A percentile compares a stretch with the other conserved stretches of the same genome.
Conservation (phyloP, 2,329 filamentous ascomycete species). For the Metarhizium album region DNA sequence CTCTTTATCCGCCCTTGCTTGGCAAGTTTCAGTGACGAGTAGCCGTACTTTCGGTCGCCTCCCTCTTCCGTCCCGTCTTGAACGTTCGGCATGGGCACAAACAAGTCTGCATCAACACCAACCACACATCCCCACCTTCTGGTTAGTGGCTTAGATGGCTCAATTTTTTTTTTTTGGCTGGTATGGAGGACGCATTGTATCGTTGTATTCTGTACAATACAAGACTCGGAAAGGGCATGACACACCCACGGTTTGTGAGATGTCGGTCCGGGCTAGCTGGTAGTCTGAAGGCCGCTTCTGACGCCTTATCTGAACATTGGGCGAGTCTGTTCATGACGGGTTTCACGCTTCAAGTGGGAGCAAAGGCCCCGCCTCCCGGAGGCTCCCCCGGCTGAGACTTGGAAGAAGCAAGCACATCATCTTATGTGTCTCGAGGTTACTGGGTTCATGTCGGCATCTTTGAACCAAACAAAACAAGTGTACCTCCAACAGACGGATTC, state of each 20-base stretch:
- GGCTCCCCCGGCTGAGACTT: not conserved
- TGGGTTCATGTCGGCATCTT: too few relatives aligned
- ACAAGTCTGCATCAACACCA: not conserved
- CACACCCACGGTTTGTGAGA: not conserved
- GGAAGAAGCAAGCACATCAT: not conserved
- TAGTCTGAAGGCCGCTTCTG: not conserved
- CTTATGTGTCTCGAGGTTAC: too few relatives aligned
- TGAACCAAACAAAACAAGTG: too few relatives aligned
- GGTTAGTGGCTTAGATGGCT: not conserved
- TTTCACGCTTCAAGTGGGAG: not conserved
- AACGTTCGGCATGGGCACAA: not conserved
- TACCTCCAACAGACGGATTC: too few relatives aligned
- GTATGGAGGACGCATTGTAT: too few relatives aligned
- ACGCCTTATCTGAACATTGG: not conserved
- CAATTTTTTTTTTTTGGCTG: too few relatives aligned
- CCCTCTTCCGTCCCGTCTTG: not conserved
- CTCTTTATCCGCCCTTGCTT: not conserved
- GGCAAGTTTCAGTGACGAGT: not conserved
- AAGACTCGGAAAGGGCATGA: not conserved
- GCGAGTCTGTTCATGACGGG: not conserved
- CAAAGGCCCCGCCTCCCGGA: not conserved
- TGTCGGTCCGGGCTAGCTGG: not conserved
- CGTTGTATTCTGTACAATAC: too few relatives aligned
- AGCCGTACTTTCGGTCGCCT: not conserved
- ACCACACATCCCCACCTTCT: not conserved